Conservation (phyloP, 768 basidiomycete species). For the Psilocybe subaeruginosa region DNA sequence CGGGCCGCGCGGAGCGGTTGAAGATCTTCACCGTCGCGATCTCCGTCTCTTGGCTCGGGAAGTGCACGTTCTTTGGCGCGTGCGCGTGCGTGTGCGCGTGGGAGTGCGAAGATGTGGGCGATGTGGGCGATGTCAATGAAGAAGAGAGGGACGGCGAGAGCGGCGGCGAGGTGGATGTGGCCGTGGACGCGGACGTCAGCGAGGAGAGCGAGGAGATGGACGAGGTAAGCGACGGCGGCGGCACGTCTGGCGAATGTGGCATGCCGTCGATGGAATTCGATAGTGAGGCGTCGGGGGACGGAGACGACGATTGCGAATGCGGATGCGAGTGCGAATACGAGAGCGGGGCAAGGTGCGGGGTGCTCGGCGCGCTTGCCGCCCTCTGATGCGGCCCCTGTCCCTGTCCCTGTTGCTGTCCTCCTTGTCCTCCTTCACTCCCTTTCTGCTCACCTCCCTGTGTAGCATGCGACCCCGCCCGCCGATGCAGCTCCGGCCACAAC, state of each 20-base stretch:
- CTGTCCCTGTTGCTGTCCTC: not conserved
- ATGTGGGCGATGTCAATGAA: conserved; percentile 41
- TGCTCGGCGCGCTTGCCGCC: conserved; percentile 11
- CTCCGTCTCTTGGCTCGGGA: conserved; percentile 67
- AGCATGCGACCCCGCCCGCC: not conserved
- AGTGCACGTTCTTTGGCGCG: conserved; percentile 85
- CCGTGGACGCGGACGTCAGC: conserved; percentile 20
- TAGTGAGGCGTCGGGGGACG: conserved; percentile 41
- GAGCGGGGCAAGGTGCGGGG: not conserved
- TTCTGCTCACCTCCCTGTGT: not conserved
- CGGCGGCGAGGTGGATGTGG: conserved; percentile 29
- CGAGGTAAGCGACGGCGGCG: conserved; percentile 8
- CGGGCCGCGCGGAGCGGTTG: conserved; percentile 71
- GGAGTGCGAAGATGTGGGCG: conserved; percentile 10
- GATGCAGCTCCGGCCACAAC: conserved; percentile 26
- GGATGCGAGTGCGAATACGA: not conserved
- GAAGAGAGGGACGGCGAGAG: conserved; percentile 17
- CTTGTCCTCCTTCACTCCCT: not conserved
- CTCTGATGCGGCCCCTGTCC: conserved; percentile 6
- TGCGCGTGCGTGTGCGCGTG: conserved; percentile 43
- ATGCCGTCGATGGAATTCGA: conserved; percentile 38
- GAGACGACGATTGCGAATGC: conserved; percentile 30
- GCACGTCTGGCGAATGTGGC: conserved; percentile 38
- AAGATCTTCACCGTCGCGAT: conserved; percentile 67
- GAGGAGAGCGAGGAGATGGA: conserved; percentile 33